phyloP scores from a whole-genome alignment of 768 basidiomycete genomes.

The Suillus plorans region DNA sequence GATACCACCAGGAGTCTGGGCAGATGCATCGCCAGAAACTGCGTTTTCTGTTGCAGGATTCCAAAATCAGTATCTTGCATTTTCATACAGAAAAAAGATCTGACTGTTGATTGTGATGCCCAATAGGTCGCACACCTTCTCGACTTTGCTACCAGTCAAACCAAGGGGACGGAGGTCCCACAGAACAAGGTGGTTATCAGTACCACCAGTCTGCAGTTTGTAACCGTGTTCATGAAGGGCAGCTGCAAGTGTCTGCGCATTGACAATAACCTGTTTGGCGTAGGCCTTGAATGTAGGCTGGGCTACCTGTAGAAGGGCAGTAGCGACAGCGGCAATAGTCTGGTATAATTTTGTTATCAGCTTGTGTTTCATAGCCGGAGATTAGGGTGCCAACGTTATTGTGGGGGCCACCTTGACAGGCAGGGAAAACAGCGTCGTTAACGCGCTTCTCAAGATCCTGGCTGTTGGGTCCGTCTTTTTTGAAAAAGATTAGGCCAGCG shows the following conservation, averaged over 20 bases:
- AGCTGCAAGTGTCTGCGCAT: constrained; percentile 75
- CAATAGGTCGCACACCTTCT: constrained; percentile 96
- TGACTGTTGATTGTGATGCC: constrained; percentile 95
- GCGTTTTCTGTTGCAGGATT: constrained; percentile 70
- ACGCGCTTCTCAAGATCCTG: constrained; percentile 94
- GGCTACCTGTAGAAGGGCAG: constrained; percentile 86
- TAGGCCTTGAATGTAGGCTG: constrained; percentile 89
- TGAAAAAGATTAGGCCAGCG: constrained; percentile 98
- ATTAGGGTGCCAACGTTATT: constrained; percentile 70
- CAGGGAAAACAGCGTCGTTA: constrained; percentile 98
- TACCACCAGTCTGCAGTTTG: constrained; percentile 95
- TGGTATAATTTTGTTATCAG: constrained; percentile 26
- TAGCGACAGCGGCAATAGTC: constrained; percentile 96
- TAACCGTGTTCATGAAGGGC: constrained; percentile 79
- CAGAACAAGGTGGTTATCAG: constrained; percentile 96
- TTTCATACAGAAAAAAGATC: constrained; percentile 23
- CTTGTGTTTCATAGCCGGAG: background rate
- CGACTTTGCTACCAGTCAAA: constrained; percentile 96
- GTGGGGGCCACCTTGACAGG: constrained; percentile 99
- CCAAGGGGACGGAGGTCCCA: constrained; percentile 97
- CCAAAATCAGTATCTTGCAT: background rate
- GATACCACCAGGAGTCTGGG: constrained; percentile 95
- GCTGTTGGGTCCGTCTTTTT: constrained; percentile 80
- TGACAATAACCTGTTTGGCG: constrained; percentile 91
- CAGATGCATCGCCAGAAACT: constrained; percentile 94